Evolutionary conservation across 2,329 filamentous ascomycete species (phyloP).

Genomic region (Cladophialophora chaetospira): DNA sequence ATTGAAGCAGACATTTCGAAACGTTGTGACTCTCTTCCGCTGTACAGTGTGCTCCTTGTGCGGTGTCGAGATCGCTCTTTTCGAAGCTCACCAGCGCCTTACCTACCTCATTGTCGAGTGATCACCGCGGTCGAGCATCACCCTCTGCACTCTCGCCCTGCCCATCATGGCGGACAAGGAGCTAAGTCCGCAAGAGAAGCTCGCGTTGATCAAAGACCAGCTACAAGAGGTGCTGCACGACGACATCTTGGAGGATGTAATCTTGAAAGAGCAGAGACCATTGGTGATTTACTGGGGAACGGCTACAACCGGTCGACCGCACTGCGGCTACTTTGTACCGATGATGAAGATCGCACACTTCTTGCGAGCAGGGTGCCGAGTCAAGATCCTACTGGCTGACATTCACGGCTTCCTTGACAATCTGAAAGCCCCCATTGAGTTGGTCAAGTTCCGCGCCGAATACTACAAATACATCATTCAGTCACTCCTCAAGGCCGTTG

Average conservation of each 20-base stretch:
- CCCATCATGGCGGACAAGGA: constrained; percentile 33
- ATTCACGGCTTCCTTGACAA: constrained; percentile 59
- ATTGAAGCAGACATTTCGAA: background rate
- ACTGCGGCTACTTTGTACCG: constrained; percentile 86
- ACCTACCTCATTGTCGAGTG: too few relatives aligned
- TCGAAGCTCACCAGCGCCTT: too few relatives aligned
- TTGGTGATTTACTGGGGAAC: constrained; percentile 87
- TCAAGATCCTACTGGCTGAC: constrained; percentile 71
- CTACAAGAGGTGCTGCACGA: constrained; percentile 79
- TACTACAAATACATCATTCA: constrained; percentile 83
- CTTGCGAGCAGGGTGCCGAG: constrained; percentile 78
- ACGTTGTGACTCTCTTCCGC: too few relatives aligned
- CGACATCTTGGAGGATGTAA: constrained; percentile 49
- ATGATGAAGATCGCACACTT: constrained; percentile 89
- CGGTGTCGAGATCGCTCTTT: too few relatives aligned
- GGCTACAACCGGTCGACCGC: constrained; percentile 82
- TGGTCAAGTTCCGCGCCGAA: constrained; percentile 76
- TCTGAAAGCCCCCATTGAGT: constrained; percentile 78
- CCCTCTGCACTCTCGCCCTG: background rate
- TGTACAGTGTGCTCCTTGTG: too few relatives aligned
- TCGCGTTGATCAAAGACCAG: constrained; percentile 77
- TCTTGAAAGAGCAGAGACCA: constrained; percentile 64
- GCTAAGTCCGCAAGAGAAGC: constrained; percentile 56
- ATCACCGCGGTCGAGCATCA: too few relatives aligned
- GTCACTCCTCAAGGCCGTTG: constrained; percentile 72